phyloP scores from a whole-genome alignment of 1,139 yeast genomes.

The Taphrina flavorubra region DNA sequence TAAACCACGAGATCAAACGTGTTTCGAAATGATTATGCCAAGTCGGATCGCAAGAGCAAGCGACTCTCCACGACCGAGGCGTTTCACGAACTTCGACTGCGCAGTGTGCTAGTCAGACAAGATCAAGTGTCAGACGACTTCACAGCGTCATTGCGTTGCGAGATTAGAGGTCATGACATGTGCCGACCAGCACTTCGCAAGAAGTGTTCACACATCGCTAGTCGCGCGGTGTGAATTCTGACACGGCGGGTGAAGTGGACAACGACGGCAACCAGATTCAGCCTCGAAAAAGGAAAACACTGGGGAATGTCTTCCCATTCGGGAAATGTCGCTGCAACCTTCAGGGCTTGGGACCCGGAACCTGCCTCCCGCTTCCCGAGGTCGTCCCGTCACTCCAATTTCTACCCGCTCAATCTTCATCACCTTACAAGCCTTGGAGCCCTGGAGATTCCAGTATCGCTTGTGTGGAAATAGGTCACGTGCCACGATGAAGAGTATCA shows the following conservation, averaged over 20 bases:
- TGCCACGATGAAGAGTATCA: too few relatives aligned
- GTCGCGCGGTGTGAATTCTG: neutral
- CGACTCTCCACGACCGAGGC: too few relatives aligned
- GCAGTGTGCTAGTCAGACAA: neutral
- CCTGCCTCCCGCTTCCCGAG: too few relatives aligned
- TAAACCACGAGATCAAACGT: neutral
- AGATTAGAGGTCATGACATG: too few relatives aligned
- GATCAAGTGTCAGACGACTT: neutral
- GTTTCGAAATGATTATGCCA: neutral
- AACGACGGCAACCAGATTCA: conserved; percentile 13
- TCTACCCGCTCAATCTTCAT: too few relatives aligned
- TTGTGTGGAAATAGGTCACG: too few relatives aligned
- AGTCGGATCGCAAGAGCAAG: neutral
- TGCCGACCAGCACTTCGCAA: neutral
- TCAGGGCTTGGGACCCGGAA: too few relatives aligned
- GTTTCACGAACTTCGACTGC: neutral
- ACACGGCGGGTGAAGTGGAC: neutral
- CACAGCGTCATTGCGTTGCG: too few relatives aligned
- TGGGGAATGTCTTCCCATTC: neutral
- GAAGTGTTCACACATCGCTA: neutral
- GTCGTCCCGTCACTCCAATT: too few relatives aligned
- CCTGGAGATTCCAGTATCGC: too few relatives aligned
- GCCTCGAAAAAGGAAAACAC: conserved; percentile 16
- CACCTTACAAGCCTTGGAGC: too few relatives aligned
- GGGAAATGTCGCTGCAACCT: too few relatives aligned